Evolutionary conservation across 1,284 basidiomycete genomes (phyloP), one percentile per base, ranked within the genome.

Genomic region (Ceratobasidium sp.): DNA sequence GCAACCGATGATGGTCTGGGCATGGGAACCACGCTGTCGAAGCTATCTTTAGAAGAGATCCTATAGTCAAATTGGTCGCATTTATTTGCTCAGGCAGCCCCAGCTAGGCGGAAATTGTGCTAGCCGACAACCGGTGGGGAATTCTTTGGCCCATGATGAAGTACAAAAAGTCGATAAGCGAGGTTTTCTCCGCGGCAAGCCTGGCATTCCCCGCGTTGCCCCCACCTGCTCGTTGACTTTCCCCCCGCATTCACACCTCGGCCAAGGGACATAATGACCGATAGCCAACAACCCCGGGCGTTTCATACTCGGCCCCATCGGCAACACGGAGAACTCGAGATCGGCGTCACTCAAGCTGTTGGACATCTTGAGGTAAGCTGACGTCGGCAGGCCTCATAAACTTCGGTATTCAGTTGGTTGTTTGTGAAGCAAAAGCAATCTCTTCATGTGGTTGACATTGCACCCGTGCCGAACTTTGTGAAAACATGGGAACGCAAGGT

Each of bases 401-500:
- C 4, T 12, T 45, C 41, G 52, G 1, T 23, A 32, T 57, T 28
- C 16, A 69, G 28, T 3, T 5, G 58, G 23, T 41, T 6, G 36
- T 69, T 57, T 12, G 16, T 32, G 30, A 18, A 69, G 65, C 52
- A 57, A 43, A 69, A 69, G 26, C 50, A 69, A 57, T 69, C 65
- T 21, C 52, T 69, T 6, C 65, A 69, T 57, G 65, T 69, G 5
- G 65, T 69, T 3, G 84, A 86, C 73, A 75, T 87, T 50, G 76
- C 78, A 39, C 76, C 77, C 41, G 84, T 83, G 36, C 80, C 83
- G 21, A 78, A 77, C 28, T 76, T 84, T 58, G 80, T 88, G 75
- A 75, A 76, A 2, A 74, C 78, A 36, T 90, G 89, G 86, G 88
- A 90, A 77, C 84, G 80, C 88, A 30, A 89, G 90, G 80, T 81